These are phyloP conservation scores for Zygosaccharomyces pseudobailii DNA, from an alignment of 1,139 yeast species.

Conservation along the genomic window DNA sequence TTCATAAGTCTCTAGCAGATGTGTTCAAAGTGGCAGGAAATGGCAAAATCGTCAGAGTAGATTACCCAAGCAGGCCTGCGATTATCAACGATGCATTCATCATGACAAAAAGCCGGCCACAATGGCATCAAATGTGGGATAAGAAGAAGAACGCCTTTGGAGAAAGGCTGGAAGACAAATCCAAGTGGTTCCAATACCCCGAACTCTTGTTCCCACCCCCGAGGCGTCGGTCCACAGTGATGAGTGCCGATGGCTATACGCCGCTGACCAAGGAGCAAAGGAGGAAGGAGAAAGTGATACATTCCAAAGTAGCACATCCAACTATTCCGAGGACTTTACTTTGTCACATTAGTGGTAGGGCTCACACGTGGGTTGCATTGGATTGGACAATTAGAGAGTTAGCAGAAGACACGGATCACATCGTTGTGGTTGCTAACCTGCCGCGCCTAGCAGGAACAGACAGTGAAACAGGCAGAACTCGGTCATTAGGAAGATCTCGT, in stretches of 20 bases:
- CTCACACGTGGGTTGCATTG: slow-evolving; percentile 74
- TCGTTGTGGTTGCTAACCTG: slow-evolving; percentile 49
- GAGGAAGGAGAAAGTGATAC: slow-evolving; percentile 21
- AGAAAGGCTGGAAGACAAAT: slow-evolving; percentile 13
- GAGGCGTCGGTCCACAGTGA: slow-evolving; percentile 2
- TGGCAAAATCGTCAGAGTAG: slow-evolving; percentile 31
- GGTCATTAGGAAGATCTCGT: slow-evolving; percentile 5
- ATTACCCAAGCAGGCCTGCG: slow-evolving; percentile 33
- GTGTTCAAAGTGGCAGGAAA: slow-evolving; percentile 21
- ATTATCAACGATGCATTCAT: slow-evolving; percentile 29
- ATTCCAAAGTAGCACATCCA: slow-evolving; percentile 21
- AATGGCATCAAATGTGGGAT: slow-evolving; percentile 26
- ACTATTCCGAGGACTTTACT: slow-evolving; percentile 49
- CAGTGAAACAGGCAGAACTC: slow-evolving; percentile 11
- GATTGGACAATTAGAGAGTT: slow-evolving; percentile 59
- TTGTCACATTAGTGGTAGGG: slow-evolving; percentile 64
- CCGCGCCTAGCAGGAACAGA: slow-evolving; percentile 24
- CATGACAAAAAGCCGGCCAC: slow-evolving; percentile 21
- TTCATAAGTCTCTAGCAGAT: slow-evolving; percentile 11
- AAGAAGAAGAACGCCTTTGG: slow-evolving; percentile 17
- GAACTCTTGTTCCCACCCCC: slow-evolving; percentile 18
- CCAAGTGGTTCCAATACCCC: slow-evolving; percentile 20
- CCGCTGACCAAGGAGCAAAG: slow-evolving; percentile 27
- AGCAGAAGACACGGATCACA: slow-evolving; percentile 57
- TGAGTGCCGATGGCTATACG: slow-evolving; percentile 21